phyloP scores from a whole-genome alignment of 2,329 filamentous ascomycete species.

The Decorospora gaudefroyi region DNA sequence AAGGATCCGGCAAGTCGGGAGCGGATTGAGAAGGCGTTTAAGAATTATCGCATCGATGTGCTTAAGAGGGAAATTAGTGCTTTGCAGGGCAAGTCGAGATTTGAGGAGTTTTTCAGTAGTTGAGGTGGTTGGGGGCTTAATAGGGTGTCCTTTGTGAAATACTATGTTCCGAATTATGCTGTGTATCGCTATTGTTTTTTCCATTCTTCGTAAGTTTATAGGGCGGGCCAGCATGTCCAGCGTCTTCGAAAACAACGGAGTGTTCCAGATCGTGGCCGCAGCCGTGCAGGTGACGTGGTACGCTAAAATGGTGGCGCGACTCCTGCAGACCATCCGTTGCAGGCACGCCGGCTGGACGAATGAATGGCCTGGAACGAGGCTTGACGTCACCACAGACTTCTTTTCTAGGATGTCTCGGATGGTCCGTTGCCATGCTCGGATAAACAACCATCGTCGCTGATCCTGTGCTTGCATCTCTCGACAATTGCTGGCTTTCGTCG shows the following conservation, averaged over 20 bases:
- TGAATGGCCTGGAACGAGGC: conserved; percentile 17
- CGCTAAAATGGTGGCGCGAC: conserved; percentile 16
- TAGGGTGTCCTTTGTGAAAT: neutral
- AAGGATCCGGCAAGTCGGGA: conserved; percentile 58
- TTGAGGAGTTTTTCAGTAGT: conserved; percentile 37
- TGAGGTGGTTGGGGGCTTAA: neutral
- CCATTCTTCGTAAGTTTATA: too few relatives aligned
- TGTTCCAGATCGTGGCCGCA: conserved; percentile 11
- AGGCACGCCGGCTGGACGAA: conserved; percentile 4
- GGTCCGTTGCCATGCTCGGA: conserved; percentile 12
- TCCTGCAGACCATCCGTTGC: conserved; percentile 22
- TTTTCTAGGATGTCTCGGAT: conserved; percentile 9
- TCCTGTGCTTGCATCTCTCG: conserved; percentile 2
- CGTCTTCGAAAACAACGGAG: neutral
- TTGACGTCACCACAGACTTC: conserved; percentile 27
- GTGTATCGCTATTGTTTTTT: too few relatives aligned
- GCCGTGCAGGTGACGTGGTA: conserved; percentile 11
- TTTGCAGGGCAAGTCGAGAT: conserved; percentile 54
- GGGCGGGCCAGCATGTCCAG: neutral
- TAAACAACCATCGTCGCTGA: conserved; percentile 14
- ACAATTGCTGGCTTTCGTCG: neutral
- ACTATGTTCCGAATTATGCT: too few relatives aligned
- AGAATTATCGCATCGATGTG: conserved; percentile 66
- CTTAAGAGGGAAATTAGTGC: conserved; percentile 62
- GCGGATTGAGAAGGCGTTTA: conserved; percentile 66